These are phyloP conservation scores for Yarrowia sp. DNA, from an alignment of 805 yeast species.

Conservation along the genomic window DNA sequence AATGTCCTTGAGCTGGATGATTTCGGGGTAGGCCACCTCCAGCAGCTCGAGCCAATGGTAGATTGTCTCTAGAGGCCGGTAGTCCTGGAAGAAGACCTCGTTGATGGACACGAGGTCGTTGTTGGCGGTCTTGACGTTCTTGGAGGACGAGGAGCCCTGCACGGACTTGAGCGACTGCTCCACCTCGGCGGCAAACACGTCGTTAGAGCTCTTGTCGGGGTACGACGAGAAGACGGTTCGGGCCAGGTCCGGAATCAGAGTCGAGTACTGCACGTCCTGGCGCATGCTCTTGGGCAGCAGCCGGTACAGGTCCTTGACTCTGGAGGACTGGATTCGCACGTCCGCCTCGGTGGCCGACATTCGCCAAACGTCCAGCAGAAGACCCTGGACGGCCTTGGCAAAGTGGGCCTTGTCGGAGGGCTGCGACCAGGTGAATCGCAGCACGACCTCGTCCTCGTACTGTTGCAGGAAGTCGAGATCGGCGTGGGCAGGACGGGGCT, in stretches of 20 bases:
- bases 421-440: slow-evolving; percentile 52
- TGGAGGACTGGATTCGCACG: slow-evolving; percentile 42
- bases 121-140: slow-evolving; percentile 11
- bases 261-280: slow-evolving; percentile 40
- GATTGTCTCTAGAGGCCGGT: slow-evolving; percentile 70
- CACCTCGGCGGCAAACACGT: neutral
- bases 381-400: slow-evolving; percentile 43
- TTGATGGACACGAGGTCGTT: slow-evolving; percentile 17
- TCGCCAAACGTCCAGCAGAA: slow-evolving; percentile 46
- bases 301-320: slow-evolving; percentile 43
- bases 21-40: slow-evolving; percentile 64
- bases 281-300: slow-evolving; percentile 44
- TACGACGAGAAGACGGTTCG: slow-evolving; percentile 45
- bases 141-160: slow-evolving; percentile 3
- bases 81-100: slow-evolving; percentile 68
- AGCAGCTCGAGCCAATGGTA: slow-evolving; percentile 74
- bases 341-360: slow-evolving; percentile 43
- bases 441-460: slow-evolving; percentile 56
- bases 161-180: slow-evolving; percentile 8
- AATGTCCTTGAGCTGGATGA: slow-evolving; percentile 67
- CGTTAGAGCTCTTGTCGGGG: slow-evolving; percentile 41
- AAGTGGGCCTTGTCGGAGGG: slow-evolving; percentile 43
- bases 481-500: slow-evolving; percentile 45
- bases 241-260: slow-evolving; percentile 46
- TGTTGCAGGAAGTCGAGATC: slow-evolving; percentile 46